These are phyloP conservation scores for Magnaporthiopsis poae DNA, from an alignment of 2,329 filamentous ascomycete genomes.

Conservation along the genomic window DNA sequence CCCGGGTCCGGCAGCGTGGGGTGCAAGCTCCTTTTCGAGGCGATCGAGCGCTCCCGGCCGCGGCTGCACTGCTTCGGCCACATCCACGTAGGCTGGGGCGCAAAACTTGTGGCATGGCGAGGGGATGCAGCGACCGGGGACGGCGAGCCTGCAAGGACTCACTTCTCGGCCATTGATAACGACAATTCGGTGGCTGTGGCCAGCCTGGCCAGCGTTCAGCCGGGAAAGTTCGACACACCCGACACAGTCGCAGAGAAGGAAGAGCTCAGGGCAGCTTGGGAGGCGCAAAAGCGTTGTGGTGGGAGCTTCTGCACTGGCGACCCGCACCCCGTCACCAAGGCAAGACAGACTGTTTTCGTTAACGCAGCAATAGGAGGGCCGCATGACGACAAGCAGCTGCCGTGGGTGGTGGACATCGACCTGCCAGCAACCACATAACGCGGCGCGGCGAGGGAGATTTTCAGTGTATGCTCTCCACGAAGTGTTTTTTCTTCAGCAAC, in stretches of 20 bases:
- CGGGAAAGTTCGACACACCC: slow-evolving; percentile 10
- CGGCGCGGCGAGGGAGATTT: no score
- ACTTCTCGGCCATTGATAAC: slow-evolving; percentile 41
- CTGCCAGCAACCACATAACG: neutral
- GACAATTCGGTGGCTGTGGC: slow-evolving; percentile 28
- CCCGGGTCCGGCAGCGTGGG: slow-evolving; percentile 26
- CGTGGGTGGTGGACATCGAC: slow-evolving; percentile 2
- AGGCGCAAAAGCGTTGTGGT: slow-evolving; percentile 15
- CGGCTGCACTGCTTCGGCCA: slow-evolving; percentile 48
- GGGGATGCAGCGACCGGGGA: slow-evolving; percentile 11
- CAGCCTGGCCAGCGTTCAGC: slow-evolving; percentile 19
- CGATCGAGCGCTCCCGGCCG: slow-evolving; percentile 34
- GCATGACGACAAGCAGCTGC: neutral
- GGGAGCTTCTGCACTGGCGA: slow-evolving; percentile 26
- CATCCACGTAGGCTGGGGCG: slow-evolving; percentile 52
- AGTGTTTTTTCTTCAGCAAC: no score
- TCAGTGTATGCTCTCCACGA: no score
- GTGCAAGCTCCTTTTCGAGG: slow-evolving; percentile 33
- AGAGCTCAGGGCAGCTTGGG: neutral
- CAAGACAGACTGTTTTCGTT: slow-evolving; percentile 42
- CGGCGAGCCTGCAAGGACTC: slow-evolving; percentile 21
- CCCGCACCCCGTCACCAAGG: slow-evolving; percentile 19
- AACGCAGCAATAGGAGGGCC: slow-evolving; percentile 41
- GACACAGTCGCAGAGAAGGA: neutral
- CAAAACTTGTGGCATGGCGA: slow-evolving; percentile 42